Evolutionary conservation across 441 rosid species (phyloP).

Genomic region (Brassica balearica): DNA sequence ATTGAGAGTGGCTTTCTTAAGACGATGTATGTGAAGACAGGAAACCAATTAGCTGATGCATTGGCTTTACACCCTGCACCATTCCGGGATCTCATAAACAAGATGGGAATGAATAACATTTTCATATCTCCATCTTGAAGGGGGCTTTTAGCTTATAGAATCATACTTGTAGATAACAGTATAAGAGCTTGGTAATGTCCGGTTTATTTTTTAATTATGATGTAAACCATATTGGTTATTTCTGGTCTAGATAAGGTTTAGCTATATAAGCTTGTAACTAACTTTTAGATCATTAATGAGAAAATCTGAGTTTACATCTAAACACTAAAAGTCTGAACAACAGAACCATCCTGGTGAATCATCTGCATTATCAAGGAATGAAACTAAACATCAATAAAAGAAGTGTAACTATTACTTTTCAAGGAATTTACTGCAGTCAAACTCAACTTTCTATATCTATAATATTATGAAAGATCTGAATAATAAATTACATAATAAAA

Average conservation of each 20-base stretch:
- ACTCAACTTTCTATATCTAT: background rate
- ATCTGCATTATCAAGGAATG: slow-evolving; percentile 53
- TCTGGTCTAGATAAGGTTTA: background rate
- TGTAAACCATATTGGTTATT: background rate
- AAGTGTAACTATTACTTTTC: background rate
- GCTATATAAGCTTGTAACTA: background rate
- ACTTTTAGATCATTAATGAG: background rate
- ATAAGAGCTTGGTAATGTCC: background rate
- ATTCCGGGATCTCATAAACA: background rate
- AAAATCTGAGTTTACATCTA: slow-evolving; percentile 20
- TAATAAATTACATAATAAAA: background rate
- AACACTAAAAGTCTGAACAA: slow-evolving; percentile 36
- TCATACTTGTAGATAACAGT: no score
- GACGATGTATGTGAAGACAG: background rate
- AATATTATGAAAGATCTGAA: no score
- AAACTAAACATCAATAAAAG: background rate
- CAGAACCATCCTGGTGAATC: slow-evolving; percentile 94
- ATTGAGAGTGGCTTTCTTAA: background rate
- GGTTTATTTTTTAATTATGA: background rate
- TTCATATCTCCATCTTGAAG: background rate
- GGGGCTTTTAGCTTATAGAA: background rate
- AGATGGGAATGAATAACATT: background rate
- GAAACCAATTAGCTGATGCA: background rate
- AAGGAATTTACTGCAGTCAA: slow-evolving; percentile 10
- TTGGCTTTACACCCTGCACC: background rate